Evolutionary conservation across 805 yeast species (phyloP).

Genomic region (Candida maltosa): DNA sequence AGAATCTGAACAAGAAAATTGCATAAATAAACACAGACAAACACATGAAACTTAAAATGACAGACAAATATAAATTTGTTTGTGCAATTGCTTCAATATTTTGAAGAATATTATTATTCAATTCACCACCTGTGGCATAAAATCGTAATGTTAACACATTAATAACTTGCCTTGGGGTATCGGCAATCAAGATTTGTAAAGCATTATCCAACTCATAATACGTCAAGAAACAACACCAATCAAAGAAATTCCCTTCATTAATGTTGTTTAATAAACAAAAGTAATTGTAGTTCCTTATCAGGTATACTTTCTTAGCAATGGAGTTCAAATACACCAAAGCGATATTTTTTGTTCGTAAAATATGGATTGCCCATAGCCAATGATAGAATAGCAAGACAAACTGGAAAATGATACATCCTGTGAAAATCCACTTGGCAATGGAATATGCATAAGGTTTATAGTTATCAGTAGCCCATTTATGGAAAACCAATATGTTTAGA

Average conservation of each 20-base stretch:
- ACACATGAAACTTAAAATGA: conserved; percentile 73
- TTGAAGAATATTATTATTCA: conserved; percentile 38
- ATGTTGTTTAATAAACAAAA: conserved; percentile 73
- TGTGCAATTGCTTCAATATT: conserved; percentile 58
- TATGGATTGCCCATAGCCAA: conserved; percentile 52
- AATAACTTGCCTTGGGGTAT: conserved; percentile 83
- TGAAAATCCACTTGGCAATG: conserved; percentile 67
- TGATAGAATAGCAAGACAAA: conserved; percentile 56
- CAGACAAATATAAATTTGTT: conserved; percentile 60
- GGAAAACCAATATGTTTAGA: conserved; percentile 66
- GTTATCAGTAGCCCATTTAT: conserved; percentile 60
- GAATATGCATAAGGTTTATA: conserved; percentile 44
- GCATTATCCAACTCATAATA: conserved; percentile 66
- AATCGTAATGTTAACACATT: conserved; percentile 66
- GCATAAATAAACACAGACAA: conserved; percentile 74
- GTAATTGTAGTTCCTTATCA: conserved; percentile 54
- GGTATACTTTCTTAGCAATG: conserved; percentile 57
- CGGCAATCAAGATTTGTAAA: conserved; percentile 63
- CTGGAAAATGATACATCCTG: conserved; percentile 76
- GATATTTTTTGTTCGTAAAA: conserved; percentile 60
- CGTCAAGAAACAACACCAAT: conserved; percentile 63
- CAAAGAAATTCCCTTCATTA: conserved; percentile 58
- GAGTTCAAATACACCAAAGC: conserved; percentile 67
- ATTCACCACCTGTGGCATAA: conserved; percentile 48
- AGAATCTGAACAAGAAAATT: conserved; percentile 55